Conservation (phyloP, 2,329 filamentous ascomycete genomes). For the Alternaria longipes region DNA sequence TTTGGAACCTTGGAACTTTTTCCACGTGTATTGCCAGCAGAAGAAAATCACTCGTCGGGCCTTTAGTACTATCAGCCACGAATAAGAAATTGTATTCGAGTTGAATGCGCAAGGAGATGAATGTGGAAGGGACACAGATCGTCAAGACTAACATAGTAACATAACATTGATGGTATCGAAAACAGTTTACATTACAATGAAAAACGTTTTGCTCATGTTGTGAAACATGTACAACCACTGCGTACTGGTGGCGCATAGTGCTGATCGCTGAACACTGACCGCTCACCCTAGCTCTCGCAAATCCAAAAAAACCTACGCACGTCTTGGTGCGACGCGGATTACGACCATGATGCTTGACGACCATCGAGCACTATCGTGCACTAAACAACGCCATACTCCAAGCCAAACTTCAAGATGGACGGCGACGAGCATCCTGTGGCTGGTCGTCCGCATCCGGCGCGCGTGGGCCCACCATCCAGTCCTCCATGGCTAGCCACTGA, state of each 20-base stretch:
- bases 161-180: not conserved
- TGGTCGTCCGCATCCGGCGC: slow-evolving; percentile 62
- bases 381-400: slow-evolving; percentile 36
- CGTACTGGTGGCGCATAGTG: slow-evolving; percentile 17
- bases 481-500: slow-evolving; percentile 95
- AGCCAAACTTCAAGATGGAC: slow-evolving; percentile 29
- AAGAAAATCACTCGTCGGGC: not conserved
- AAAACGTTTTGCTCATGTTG: slow-evolving; percentile 1
- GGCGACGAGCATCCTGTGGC: slow-evolving; percentile 31
- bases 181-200: not conserved
- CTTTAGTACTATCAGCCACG: not conserved
- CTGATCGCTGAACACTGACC: slow-evolving; percentile 21
- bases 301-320: slow-evolving; percentile 18
- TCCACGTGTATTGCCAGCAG: not conserved
- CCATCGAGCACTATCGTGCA: slow-evolving; percentile 25
- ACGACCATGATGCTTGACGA: slow-evolving; percentile 14
- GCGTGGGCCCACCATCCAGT: slow-evolving; percentile 95
- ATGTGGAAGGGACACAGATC: not conserved
- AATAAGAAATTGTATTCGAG: not conserved
- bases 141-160: not conserved
- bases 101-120: not conserved
- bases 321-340: slow-evolving; percentile 15
- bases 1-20: not conserved
- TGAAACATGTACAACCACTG: slow-evolving; percentile 8
- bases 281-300: slow-evolving; percentile 25